These are phyloP conservation scores for Fusarium sp. DNA, from an alignment of 2,329 filamentous ascomycete species.

Conservation along the genomic window DNA sequence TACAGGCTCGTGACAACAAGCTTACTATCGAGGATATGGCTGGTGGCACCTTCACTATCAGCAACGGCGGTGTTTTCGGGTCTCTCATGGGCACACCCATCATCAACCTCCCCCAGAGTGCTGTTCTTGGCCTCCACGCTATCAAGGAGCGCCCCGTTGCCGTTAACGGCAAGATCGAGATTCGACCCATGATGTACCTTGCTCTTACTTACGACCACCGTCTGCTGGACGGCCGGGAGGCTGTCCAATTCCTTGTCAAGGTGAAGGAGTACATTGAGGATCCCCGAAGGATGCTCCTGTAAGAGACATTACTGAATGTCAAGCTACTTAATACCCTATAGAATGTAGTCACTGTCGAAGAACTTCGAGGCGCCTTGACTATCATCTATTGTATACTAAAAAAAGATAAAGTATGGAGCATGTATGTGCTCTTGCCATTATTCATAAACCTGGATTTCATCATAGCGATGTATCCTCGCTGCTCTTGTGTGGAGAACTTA, in stretches of 20 bases:
- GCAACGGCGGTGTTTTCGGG: conserved; percentile 96
- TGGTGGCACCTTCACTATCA: conserved; percentile 97
- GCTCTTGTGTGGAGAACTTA: not conserved
- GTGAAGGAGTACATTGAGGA: conserved; percentile 98
- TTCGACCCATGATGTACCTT: conserved; percentile 99
- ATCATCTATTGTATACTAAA: conserved; percentile 27
- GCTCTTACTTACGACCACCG: conserved; percentile 98
- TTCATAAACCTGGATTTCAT: not conserved
- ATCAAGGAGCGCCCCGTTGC: conserved; percentile 95
- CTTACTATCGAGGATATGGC: conserved; percentile 99
- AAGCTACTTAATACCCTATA: conserved; percentile 31
- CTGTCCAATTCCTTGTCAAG: conserved; percentile 95
- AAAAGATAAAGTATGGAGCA: not conserved
- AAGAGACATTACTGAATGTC: conserved; percentile 30
- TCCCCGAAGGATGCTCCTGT: conserved; percentile 87
- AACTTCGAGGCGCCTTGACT: conserved; percentile 1
- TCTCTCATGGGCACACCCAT: conserved; percentile 98
- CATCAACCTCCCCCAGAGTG: conserved; percentile 95
- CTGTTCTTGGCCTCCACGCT: conserved; percentile 91
- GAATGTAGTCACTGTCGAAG: conserved; percentile 1
- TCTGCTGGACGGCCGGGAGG: conserved; percentile 92
- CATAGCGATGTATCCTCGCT: not conserved
- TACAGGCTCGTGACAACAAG: conserved; percentile 87
- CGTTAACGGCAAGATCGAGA: conserved; percentile 92
- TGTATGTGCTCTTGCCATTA: not conserved